Base-by-base conservation (phyloP, 1,284 basidiomycete species). In the Boletus albobrunnescens region DNA sequence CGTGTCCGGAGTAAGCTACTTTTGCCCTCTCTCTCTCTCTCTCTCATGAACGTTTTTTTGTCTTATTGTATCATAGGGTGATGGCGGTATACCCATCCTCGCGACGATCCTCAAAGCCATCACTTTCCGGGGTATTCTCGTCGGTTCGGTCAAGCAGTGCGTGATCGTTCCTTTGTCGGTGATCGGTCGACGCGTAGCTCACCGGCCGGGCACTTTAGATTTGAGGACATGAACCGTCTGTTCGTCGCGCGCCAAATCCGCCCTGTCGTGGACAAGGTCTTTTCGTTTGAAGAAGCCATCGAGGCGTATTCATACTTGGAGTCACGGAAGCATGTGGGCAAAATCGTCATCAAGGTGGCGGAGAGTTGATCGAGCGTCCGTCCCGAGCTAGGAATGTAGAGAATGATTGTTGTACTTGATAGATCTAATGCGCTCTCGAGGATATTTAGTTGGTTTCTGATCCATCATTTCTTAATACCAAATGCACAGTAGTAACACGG, bases 211-310 rank as follows among this genome's bases (percentile, higher is more conserved):
- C 20, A 14, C 11, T 24, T 5, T 43, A 74, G 70, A 41, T 77
- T 78, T 44, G 65, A 70, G 41, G 67, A 73, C 44, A 72, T 78
- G 72, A 74, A 72, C 56, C 65, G 65, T 36, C 60, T 77, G 20
- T 59, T 81, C 27, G 54, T 56, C 16, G 71, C 70, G 6, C 59
- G 67, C 33, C 65, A 59, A 27, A 74, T 78, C 10, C 64, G 61
- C 26, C 77, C 76, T 1, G 63, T 75, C 22, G 58, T 80, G 19
- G 75, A 80, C 63, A 75, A 70, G 55, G 71, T 78, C 0, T 79
- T 80, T 60, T 36, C 63, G 9, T 80, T 78, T 47, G 70, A 76
- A 22, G 57, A 80, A 13, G 70, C 67, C 2, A 57, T 67, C 31
- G 56, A 73, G 40, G 77, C 78, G 0, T 77, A 69, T 48, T 62